A percentile compares a stretch with the other conserved stretches of the same genome.
These are phyloP conservation scores for Blastocystis sp. DNA, from an alignment of 352 stramenopile genomes.

Conservation along the genomic window DNA sequence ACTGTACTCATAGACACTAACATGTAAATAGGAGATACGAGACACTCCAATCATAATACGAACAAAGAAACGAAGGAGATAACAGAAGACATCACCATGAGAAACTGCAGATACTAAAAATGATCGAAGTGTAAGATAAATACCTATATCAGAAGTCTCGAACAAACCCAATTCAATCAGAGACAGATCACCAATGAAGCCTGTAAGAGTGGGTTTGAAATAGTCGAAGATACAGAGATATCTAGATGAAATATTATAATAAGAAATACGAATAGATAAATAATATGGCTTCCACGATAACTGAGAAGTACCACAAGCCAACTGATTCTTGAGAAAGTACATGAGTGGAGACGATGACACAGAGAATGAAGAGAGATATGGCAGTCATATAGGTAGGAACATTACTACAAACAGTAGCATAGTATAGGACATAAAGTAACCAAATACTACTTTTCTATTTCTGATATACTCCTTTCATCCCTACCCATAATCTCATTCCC, in stretches of 20 bases:
- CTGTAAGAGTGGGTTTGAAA: background rate
- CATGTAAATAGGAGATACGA: constrained; percentile 38
- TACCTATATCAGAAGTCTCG: background rate
- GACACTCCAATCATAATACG: constrained; percentile 40
- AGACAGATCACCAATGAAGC: background rate
- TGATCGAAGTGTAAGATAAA: background rate
- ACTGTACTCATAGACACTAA: background rate
- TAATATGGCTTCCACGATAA: constrained; percentile 22
- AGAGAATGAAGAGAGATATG: constrained; percentile 22
- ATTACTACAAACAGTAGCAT: background rate
- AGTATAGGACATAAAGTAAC: constrained; percentile 42
- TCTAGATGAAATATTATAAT: background rate
- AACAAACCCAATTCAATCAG: constrained; percentile 31
- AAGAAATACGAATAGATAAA: constrained; percentile 30
- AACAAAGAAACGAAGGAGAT: constrained; percentile 45
- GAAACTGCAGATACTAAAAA: background rate
- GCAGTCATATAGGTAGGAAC: constrained; percentile 38
- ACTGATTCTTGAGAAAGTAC: background rate
- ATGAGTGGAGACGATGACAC: constrained; percentile 22
- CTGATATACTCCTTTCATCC: background rate
- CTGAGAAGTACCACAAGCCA: background rate
- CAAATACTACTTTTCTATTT: constrained; percentile 44
- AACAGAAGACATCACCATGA: constrained; percentile 42
- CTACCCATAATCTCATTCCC: background rate
- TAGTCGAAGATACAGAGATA: constrained; percentile 33